phyloP scores from a whole-genome alignment of 1,284 basidiomycete genomes.

The Dichomitus squalens region DNA sequence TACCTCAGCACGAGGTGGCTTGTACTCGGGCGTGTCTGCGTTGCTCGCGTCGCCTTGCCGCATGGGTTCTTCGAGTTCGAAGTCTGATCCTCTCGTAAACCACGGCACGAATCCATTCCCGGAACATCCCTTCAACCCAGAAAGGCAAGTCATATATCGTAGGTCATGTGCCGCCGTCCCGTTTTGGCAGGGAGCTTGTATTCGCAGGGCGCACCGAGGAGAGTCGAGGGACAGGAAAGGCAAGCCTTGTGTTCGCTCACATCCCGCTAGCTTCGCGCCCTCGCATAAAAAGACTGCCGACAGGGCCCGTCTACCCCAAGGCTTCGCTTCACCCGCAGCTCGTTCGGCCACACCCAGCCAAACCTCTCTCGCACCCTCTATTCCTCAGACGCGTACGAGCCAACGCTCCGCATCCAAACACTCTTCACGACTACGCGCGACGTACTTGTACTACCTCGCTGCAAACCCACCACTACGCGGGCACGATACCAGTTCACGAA shows the following conservation, averaged over 20 bases:
- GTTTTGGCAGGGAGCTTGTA: conserved; percentile 31
- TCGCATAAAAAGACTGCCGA: conserved; percentile 18
- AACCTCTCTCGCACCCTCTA: background rate
- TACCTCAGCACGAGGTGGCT: background rate
- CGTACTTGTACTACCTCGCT: background rate
- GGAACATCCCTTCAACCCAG: conserved; percentile 27
- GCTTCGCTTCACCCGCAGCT: conserved; percentile 16
- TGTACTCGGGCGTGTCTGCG: background rate
- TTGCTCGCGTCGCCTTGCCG: background rate
- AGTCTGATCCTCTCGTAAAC: conserved; percentile 11
- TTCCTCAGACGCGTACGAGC: conserved; percentile 1
- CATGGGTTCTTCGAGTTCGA: background rate
- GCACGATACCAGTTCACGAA: conserved; percentile 7
- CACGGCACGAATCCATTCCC: conserved; percentile 21
- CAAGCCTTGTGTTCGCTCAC: conserved; percentile 16
- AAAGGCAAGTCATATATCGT: conserved; percentile 25
- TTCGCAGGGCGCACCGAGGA: conserved; percentile 5
- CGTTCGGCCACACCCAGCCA: conserved; percentile 4
- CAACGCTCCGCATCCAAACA: background rate
- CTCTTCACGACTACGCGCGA: background rate
- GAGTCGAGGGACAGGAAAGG: conserved; percentile 19
- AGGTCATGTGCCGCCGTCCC: conserved; percentile 23
- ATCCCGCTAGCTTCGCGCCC: background rate
- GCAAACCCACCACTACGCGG: conserved; percentile 1
- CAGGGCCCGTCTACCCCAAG: conserved; percentile 8